A percentile compares a stretch with the other conserved stretches of the same genome.
phyloP scores from a whole-genome alignment of 768 basidiomycete genomes.

The Albatrellus ellisii region DNA sequence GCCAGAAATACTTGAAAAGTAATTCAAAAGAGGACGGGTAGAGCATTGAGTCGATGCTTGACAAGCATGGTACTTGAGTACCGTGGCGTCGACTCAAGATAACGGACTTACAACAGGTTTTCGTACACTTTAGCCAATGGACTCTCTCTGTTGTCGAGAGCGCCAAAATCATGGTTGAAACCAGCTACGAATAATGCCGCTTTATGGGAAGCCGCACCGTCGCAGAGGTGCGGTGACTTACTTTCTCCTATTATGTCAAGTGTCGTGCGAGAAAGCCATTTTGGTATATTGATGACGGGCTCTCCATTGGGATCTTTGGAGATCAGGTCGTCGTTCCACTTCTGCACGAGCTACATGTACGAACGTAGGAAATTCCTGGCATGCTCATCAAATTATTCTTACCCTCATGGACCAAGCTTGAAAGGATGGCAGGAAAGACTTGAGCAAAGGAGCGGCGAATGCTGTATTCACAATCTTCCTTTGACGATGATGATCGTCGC shows the following conservation, averaged over 20 bases:
- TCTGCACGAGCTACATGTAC: neutral
- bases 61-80: neutral
- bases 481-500: constrained; percentile 1
- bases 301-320: neutral
- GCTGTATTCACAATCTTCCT: constrained; percentile 2
- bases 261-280: neutral
- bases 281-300: neutral
- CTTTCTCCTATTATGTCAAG: constrained; percentile 1
- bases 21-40: neutral
- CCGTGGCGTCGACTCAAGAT: neutral
- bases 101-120: neutral
- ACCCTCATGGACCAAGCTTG: neutral
- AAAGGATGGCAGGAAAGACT: neutral
- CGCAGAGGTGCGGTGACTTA: neutral
- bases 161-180: neutral
- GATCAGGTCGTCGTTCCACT: constrained; percentile 1
- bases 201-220: neutral
- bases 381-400: neutral
- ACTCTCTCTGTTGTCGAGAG: neutral
- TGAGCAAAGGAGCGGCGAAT: neutral
- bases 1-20: neutral
- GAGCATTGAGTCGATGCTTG: constrained; percentile 1
- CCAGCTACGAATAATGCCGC: neutral
- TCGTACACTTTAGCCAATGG: neutral
- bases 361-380: neutral